A percentile compares a stretch with the other conserved stretches of the same genome.
Conservation (phyloP, 108 stramenopile genomes). For the Seminavis robusta region DNA sequence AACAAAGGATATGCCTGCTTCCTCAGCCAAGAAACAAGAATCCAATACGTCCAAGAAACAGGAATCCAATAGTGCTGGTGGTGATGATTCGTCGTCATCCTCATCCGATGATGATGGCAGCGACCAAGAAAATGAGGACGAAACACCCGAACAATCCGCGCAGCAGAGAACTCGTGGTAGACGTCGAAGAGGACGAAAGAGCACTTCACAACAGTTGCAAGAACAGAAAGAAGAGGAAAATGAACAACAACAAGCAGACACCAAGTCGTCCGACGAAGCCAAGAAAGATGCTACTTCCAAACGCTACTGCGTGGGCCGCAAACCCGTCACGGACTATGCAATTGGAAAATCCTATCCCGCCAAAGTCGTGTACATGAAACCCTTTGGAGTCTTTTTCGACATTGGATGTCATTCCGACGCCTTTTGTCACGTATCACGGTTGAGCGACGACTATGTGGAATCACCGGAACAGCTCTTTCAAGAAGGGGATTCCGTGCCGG, state of each 20-base stretch:
- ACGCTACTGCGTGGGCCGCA: constrained; percentile 80
- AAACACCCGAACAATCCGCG: background rate
- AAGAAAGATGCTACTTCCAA: constrained; percentile 13
- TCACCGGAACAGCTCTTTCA: constrained; percentile 49
- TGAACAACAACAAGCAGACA: background rate
- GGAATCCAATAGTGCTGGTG: too few species aligned
- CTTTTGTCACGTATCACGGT: constrained; percentile 82
- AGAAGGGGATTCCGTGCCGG: constrained; percentile 55
- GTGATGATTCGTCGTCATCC: constrained; percentile 5
- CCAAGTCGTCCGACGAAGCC: constrained; percentile 6
- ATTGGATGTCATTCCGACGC: constrained; percentile 84
- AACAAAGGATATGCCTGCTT: too few species aligned
- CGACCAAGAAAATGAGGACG: constrained; percentile 4
- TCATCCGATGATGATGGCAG: background rate
- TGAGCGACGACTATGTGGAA: constrained; percentile 66
- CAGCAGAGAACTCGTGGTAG: constrained; percentile 29
- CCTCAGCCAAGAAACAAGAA: background rate
- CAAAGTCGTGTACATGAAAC: constrained; percentile 80
- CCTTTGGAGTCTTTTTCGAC: constrained; percentile 85
- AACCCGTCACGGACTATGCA: constrained; percentile 81
- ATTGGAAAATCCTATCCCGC: constrained; percentile 58
- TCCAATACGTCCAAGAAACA: background rate
- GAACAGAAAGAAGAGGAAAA: constrained; percentile 3
- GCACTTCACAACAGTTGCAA: constrained; percentile 10
- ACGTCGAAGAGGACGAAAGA: constrained; percentile 35